Evolutionary conservation across 176 grass and related monocot genomes (phyloP).

Genomic region (Ampelocalamus luodianensis): DNA sequence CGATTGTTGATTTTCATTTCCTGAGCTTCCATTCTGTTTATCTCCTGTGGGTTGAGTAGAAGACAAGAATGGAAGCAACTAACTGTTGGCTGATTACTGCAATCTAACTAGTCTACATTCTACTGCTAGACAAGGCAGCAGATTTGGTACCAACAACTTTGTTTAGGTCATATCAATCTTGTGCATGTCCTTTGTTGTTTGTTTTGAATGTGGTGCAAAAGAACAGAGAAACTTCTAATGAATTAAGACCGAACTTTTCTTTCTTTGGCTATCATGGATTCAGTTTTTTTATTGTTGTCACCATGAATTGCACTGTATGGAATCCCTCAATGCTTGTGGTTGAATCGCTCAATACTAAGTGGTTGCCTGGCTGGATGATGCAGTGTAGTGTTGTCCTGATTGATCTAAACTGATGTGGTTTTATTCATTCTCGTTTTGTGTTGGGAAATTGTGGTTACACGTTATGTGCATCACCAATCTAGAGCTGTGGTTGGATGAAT

Average conservation of each 20-base stretch:
- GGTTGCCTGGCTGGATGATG: constrained; percentile 43
- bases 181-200: constrained; percentile 43
- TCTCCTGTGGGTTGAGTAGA: constrained; percentile 57
- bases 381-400: constrained; percentile 1
- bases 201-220: constrained; percentile 43
- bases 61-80: constrained; percentile 62
- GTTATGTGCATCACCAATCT: neutral
- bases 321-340: constrained; percentile 24
- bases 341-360: constrained; percentile 18
- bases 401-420: constrained; percentile 24
- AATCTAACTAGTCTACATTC: constrained; percentile 51
- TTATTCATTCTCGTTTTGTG: constrained; percentile 5
- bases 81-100: constrained; percentile 48
- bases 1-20: constrained; percentile 61
- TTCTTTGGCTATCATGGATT: constrained; percentile 34
- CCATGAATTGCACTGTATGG: constrained; percentile 49
- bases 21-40: constrained; percentile 61
- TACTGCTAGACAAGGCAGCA: constrained; percentile 49
- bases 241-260: constrained; percentile 41
- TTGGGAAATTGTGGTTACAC: constrained; percentile 28
- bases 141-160: constrained; percentile 45
- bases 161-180: constrained; percentile 42
- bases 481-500: constrained; percentile 39
- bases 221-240: constrained; percentile 48
- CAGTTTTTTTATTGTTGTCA: constrained; percentile 34